Base-by-base conservation (phyloP, 148 eudicot genomes). In the Persicaria tinctoria region DNA sequence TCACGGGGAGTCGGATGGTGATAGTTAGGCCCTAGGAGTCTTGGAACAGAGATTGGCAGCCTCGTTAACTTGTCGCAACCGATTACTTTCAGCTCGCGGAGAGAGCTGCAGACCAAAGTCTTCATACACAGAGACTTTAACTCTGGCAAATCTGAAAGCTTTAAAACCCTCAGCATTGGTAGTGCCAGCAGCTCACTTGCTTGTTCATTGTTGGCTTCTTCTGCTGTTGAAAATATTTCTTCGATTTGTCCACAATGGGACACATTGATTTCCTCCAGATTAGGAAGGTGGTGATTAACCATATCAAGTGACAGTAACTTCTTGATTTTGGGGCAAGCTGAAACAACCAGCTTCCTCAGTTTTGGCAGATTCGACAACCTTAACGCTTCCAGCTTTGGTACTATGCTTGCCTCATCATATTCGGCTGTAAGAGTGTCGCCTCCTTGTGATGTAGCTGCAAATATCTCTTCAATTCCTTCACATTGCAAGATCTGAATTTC, bases 291-390 rank as follows among this genome's bases (percentile, higher is more conserved):
- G 66, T 59, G 38, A 59, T 59, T 59, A 2, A 59, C 66, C 8
- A 59, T 20, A 59, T 20, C 41, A 59, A 59, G 66, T 6, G 47
- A 49, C 59, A 49, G 8, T 23, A 74, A 69, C 76, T 17, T 46
- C 76, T 45, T 45, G 69, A 74, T 51, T 46, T 49, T 57, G 47
- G 51, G 44, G 17, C 66, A 46, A 38, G 64, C 44, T 44, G 70
- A 73, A 73, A 9, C 70, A n/a, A 74, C 50, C 72, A 17, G 56
- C 18, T 44, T 71, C 20, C 32, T 59, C 66, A 59, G 41, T 20
- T 20, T 59, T 59, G 66, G 66, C 38, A 59, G 66, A 59, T 59
- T 20, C 2, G 66, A 20, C 32, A 59, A 12, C 38, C 66, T 59
- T 12, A 59, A 59, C 8, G 66, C 41, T 6, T 59, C 66, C 66